Evolutionary conservation across 1,284 basidiomycete genomes (phyloP).

Genomic region (Leccinum ponderosum): DNA sequence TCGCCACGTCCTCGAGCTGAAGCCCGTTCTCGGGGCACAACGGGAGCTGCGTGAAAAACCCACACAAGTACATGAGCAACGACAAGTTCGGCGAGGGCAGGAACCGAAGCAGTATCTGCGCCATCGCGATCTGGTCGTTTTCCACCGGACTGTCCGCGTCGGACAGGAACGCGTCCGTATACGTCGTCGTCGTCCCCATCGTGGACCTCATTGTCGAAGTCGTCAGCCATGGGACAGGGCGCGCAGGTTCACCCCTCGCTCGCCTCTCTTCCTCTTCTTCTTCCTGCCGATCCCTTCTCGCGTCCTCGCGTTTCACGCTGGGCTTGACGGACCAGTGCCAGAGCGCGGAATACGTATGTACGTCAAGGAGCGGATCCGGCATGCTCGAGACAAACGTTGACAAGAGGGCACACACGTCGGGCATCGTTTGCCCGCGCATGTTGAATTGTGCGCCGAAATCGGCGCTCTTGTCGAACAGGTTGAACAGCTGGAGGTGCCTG

Average conservation of each 20-base stretch:
- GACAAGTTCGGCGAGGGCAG: conserved; percentile 58
- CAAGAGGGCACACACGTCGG: conserved; percentile 62
- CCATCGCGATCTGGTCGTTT: conserved; percentile 40
- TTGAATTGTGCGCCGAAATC: conserved; percentile 36
- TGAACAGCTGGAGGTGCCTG: conserved; percentile 39
- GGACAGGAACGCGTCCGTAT: conserved; percentile 11
- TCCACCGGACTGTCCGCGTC: conserved; percentile 27
- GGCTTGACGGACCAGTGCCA: conserved; percentile 55
- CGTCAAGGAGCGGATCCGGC: conserved; percentile 50
- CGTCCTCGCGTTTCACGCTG: conserved; percentile 37
- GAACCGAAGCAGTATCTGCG: conserved; percentile 59
- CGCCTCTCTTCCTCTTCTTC: conserved; percentile 29
- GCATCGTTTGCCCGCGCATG: conserved; percentile 52
- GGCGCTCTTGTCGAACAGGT: conserved; percentile 30
- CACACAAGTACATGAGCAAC: conserved; percentile 61
- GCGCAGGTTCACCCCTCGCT: conserved; percentile 19
- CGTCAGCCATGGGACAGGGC: neutral
- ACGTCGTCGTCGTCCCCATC: neutral
- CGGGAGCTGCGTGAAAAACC: conserved; percentile 50
- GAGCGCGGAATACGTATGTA: conserved; percentile 44
- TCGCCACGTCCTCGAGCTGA: conserved; percentile 33
- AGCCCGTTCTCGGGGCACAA: conserved; percentile 34
- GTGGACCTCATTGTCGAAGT: neutral
- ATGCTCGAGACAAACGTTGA: conserved; percentile 57
- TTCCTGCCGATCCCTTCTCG: conserved; percentile 23